Evolutionary conservation across 805 yeast genomes (phyloP), one percentile per base, ranked within the genome.

Genomic region (Komagataella mondaviorum): DNA sequence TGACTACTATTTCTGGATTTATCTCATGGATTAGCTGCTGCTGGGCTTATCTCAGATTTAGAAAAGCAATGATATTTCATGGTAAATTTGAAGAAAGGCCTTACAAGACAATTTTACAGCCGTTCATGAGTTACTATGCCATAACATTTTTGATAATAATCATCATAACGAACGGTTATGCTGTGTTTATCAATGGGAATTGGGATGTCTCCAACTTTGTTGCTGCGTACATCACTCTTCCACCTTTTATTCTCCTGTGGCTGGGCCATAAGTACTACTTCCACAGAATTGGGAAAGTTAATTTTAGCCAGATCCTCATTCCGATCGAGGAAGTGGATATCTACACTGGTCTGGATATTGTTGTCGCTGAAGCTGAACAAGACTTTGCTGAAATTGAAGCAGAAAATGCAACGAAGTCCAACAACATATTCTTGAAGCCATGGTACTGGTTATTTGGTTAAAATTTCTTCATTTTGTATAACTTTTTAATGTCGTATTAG

Each of bases 191-290:
- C 53, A 58, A 64, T 47, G 47, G 30, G 4, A 22, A 45, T 18
- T 81, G 80, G 70, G 71, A 70, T 12, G 73, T 63, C 1, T 64
- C 76, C 6, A 82, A 81, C 62, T 84, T 84, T 58, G 65, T 84
- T 50, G 89, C 89, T 39, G 85, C 89, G 7, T 84, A 84, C 64
- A 71, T 84, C 53, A 82, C 88, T 0, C 60, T 84, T 48, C 86
- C 84, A 43, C 71, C 77, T 53, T 72, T 78, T 55, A 53, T 76
- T 3, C 65, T 66, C 3, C 67, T 84, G 46, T 83, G 23, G 23
- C 23, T 44, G 20, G 46, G 46, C 46, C 23, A 44, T 20, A 76
- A 78, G 57, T 18, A 18, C 17, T 44, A 44, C 17, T 14, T 30
- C 14, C 39, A 30, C 39, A 30, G 14, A 5, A 71, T 4, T 78